Evolutionary conservation across 2,329 filamentous ascomycete genomes (phyloP).

Genomic region (Scedosporium apiospermum): DNA sequence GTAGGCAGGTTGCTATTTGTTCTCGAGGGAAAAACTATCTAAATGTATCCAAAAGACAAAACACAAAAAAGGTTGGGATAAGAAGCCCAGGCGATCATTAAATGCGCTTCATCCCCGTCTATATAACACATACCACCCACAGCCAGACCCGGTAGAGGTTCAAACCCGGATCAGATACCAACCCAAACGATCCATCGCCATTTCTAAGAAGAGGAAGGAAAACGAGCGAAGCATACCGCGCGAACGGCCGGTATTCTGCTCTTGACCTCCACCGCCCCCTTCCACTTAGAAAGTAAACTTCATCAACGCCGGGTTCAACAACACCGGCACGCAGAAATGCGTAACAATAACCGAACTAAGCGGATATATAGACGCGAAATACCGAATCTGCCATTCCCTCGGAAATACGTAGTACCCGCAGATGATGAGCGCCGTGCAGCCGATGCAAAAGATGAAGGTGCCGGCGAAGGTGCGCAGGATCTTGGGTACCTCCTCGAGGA

Average conservation of each 20-base stretch:
- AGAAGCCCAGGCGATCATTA: no score
- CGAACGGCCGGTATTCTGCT: not conserved
- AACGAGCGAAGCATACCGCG: not conserved
- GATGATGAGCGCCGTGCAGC: slow-evolving; percentile 35
- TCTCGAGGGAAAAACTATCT: no score
- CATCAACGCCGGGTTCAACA: slow-evolving; percentile 55
- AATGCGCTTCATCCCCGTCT: no score
- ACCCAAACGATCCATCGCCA: not conserved
- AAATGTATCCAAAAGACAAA: no score
- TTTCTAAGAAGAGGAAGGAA: not conserved
- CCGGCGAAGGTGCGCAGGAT: slow-evolving; percentile 42
- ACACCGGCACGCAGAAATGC: slow-evolving; percentile 50
- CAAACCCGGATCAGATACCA: no score
- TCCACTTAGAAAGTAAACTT: slow-evolving; percentile 12
- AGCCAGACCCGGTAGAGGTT: no score
- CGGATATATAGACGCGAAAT: slow-evolving; percentile 52
- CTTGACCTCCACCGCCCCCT: not conserved
- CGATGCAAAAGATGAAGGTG: slow-evolving; percentile 41
- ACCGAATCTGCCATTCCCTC: slow-evolving; percentile 43
- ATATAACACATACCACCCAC: no score
- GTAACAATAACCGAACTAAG: slow-evolving; percentile 38
- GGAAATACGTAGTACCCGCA: slow-evolving; percentile 35
- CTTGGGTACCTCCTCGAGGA: slow-evolving; percentile 45
- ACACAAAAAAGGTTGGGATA: no score
- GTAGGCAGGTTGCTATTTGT: no score